These are phyloP conservation scores for Hemileccinum rubropunctum DNA, from an alignment of 768 basidiomycete genomes.

Conservation along the genomic window DNA sequence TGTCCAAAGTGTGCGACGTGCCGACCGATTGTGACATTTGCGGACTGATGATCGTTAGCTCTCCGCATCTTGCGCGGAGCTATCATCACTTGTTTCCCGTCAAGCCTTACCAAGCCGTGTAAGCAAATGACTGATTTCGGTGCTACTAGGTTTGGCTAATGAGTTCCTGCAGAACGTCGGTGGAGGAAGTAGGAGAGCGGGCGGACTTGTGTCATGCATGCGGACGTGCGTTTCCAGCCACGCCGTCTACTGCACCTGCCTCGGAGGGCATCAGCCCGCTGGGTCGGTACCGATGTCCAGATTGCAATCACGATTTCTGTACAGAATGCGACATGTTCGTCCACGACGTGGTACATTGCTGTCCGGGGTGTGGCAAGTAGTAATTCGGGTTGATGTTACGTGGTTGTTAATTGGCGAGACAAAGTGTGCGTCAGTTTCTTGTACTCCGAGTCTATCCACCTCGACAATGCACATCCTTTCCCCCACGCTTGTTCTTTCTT, in stretches of 20 bases:
- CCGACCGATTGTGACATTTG: conserved; percentile 98
- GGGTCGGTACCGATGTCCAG: conserved; percentile 86
- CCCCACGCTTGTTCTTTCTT: conserved; percentile 56
- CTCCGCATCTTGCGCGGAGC: conserved; percentile 94
- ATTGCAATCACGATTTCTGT: conserved; percentile 87
- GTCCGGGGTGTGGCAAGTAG: conserved; percentile 79
- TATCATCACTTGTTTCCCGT: conserved; percentile 97
- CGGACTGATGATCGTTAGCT: conserved; percentile 96
- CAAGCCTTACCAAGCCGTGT: conserved; percentile 80
- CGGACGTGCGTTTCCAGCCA: conserved; percentile 61
- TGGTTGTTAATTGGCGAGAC: neutral
- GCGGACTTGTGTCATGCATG: conserved; percentile 71
- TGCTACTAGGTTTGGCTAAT: conserved; percentile 3
- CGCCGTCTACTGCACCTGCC: conserved; percentile 34
- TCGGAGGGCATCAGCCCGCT: conserved; percentile 76
- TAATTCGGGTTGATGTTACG: neutral
- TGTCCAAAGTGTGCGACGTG: conserved; percentile 92
- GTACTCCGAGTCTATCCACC: neutral
- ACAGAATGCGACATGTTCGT: conserved; percentile 95
- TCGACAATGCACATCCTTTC: conserved; percentile 9
- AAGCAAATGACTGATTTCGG: conserved; percentile 34
- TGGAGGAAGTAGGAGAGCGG: conserved; percentile 37
- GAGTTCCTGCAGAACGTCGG: conserved; percentile 33
- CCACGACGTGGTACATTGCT: conserved; percentile 93
- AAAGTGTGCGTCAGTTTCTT: neutral